Conservation (phyloP, 345 rosid genomes). For the Eucalyptus guilfoylei region DNA sequence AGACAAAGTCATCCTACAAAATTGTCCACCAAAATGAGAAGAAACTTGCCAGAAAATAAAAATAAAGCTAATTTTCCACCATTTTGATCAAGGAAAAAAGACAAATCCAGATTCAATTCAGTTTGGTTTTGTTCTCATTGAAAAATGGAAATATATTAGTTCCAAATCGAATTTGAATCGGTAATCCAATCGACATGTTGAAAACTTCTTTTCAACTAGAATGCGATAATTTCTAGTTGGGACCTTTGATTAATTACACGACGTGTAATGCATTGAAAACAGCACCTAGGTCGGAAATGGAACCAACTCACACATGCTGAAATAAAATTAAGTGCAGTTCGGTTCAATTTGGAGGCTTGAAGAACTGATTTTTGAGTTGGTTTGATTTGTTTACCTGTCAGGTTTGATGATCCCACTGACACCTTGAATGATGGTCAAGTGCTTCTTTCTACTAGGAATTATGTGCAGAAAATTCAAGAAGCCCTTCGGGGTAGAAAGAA, state of each 20-base stretch:
- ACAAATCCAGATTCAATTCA: not conserved
- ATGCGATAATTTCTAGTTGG: not conserved
- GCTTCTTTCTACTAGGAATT: constrained; percentile 17
- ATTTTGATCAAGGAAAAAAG: not conserved
- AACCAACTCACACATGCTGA: not conserved
- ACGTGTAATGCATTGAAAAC: not conserved
- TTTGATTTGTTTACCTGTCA: constrained; percentile 3
- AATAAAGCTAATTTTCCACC: not conserved
- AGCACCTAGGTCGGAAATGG: not conserved
- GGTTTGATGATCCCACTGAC: constrained; percentile 55
- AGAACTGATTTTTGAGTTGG: not conserved
- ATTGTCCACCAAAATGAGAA: not conserved
- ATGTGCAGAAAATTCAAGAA: constrained; percentile 1
- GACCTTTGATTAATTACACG: not conserved
- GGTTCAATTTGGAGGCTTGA: not conserved
- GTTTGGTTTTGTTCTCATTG: not conserved
- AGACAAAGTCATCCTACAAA: constrained; percentile 24
- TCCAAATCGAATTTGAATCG: not conserved
- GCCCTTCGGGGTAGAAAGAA: not conserved
- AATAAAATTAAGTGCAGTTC: not conserved
- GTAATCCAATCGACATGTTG: not conserved
- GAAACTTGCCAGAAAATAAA: not conserved
- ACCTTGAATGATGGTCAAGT: constrained; percentile 13
- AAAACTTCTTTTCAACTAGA: not conserved
- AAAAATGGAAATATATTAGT: not conserved